Conservation (phyloP, 2,329 filamentous ascomycete species). For the Aspergillus piperis region DNA sequence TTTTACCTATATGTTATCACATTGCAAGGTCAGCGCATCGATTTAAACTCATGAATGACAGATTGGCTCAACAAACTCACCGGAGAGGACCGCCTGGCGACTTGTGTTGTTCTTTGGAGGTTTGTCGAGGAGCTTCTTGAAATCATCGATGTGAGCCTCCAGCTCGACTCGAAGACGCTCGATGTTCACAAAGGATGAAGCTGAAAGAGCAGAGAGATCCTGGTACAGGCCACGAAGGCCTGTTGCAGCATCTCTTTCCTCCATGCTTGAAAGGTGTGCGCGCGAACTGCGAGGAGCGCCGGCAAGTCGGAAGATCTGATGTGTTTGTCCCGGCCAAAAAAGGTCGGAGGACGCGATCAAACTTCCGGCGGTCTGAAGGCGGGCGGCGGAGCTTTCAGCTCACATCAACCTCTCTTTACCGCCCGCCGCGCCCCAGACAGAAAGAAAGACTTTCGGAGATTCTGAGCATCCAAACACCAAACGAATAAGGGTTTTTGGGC, state of each 20-base stretch:
- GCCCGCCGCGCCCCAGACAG: background rate
- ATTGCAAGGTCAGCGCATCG: slow-evolving; percentile 22
- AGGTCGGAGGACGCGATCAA: slow-evolving; percentile 41
- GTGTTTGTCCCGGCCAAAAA: slow-evolving; percentile 36
- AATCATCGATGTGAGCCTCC: slow-evolving; percentile 65
- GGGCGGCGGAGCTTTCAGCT: slow-evolving; percentile 20
- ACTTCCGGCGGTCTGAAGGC: slow-evolving; percentile 32
- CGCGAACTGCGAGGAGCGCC: slow-evolving; percentile 31
- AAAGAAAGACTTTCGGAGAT: background rate
- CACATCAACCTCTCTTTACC: slow-evolving; percentile 1
- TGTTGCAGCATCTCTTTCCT: slow-evolving; percentile 70
- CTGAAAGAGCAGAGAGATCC: slow-evolving; percentile 75
- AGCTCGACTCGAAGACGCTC: slow-evolving; percentile 69
- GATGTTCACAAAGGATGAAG: slow-evolving; percentile 68
- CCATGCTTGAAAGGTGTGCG: slow-evolving; percentile 55
- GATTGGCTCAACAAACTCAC: slow-evolving; percentile 48
- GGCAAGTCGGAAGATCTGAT: slow-evolving; percentile 17
- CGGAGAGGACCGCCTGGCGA: slow-evolving; percentile 68
- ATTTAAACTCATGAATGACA: no score
- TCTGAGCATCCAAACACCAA: background rate
- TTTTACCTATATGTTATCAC: slow-evolving; percentile 61
- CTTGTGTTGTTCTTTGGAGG: slow-evolving; percentile 73
- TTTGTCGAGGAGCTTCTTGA: slow-evolving; percentile 73
- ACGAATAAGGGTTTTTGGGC: background rate
- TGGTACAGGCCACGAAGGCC: slow-evolving; percentile 81